phyloP scores from a whole-genome alignment of 495 filamentous ascomycete genomes.

The Chaetomium cochliodes region DNA sequence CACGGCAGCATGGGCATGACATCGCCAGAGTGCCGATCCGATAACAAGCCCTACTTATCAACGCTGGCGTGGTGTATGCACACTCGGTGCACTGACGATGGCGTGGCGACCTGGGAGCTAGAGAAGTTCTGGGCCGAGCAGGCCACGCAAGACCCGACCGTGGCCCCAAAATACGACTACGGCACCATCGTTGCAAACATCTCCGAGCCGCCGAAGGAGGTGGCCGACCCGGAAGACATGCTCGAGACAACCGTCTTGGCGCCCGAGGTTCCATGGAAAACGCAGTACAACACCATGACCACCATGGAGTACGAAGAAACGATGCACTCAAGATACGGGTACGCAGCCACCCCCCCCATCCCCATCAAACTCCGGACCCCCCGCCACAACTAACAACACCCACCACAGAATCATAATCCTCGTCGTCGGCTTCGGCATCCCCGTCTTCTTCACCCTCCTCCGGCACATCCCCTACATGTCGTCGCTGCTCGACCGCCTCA shows the following conservation, averaged over 20 bases:
- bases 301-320: neutral
- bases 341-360: neutral
- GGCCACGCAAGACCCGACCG: neutral
- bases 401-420: neutral
- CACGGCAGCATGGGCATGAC: neutral
- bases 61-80: constrained; percentile 1
- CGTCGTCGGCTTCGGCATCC: neutral
- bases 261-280: neutral
- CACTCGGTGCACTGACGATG: neutral
- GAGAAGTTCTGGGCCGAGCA: constrained; percentile 1
- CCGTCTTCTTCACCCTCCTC: neutral
- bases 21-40: neutral
- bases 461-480: neutral
- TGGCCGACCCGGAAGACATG: neutral
- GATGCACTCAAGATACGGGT: constrained; percentile 2
- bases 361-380: neutral
- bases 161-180: neutral
- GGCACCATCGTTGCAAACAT: constrained; percentile 1
- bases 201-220: neutral
- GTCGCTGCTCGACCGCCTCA: neutral
- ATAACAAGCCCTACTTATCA: neutral
- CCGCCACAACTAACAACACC: neutral
- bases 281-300: neutral
- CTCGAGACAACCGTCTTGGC: neutral
- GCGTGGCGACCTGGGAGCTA: neutral